Conservation (phyloP, 169 alveolate genomes). For the Babesia bovis region DNA sequence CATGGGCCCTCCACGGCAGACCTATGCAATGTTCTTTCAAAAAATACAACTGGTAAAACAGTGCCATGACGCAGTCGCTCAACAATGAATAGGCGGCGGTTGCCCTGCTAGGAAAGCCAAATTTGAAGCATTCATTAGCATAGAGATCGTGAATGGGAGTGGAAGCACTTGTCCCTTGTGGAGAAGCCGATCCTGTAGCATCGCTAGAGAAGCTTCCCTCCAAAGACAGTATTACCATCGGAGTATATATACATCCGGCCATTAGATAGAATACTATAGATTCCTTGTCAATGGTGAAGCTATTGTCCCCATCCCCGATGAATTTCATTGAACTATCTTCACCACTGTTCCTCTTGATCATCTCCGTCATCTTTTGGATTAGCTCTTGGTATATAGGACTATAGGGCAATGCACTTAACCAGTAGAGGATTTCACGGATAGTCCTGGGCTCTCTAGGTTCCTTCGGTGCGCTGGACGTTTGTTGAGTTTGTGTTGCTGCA, state of each 20-base stretch:
- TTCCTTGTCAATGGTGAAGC: not conserved
- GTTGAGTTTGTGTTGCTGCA: no score
- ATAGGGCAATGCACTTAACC: not conserved
- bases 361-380: not conserved
- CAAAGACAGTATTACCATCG: not conserved
- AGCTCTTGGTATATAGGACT: not conserved
- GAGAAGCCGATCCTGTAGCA: not conserved
- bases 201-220: not conserved
- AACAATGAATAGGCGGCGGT: not conserved
- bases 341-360: not conserved
- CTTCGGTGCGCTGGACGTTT: no score
- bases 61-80: not conserved
- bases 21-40: not conserved
- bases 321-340: not conserved
- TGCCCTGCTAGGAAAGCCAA: not conserved
- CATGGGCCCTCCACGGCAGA: not conserved
- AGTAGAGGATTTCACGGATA: constrained; percentile 2
- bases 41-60: not conserved
- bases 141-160: not conserved
- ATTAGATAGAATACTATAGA: not conserved
- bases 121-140: not conserved
- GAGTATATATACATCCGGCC: not conserved
- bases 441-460: not conserved
- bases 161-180: not conserved
- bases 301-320: not conserved